Evolutionary conservation across 768 basidiomycete genomes (phyloP), one percentile per base, ranked within the genome.

Genomic region (Multifurca ochricompacta): DNA sequence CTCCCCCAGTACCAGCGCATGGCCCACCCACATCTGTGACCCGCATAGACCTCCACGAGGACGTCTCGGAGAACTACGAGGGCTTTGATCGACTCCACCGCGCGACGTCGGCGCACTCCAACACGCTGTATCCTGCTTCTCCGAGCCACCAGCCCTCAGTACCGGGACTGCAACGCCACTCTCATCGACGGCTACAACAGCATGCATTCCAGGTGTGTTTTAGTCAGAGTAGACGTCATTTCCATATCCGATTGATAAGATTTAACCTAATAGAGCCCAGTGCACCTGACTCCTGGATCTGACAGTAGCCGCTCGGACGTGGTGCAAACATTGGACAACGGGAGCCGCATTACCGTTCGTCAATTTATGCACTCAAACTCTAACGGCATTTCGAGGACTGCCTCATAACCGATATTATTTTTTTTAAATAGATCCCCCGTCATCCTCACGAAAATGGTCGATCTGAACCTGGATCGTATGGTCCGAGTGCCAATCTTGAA

Each of bases 281-380:
- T 27, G 25, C 50, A 56, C 28, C 16, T 47, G 37, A 36, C 10
- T 10, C 40, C 46, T 9, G 35, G 39, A 3, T 37, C 58, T 32
- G 54, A 54, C 21, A 55, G 40, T 23, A 56, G 53, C 32, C 39
- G 53, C 31, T 50, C 60, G 5, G 59, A 59, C 41, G 54, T 61
- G 25, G 11, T 59, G 13, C 60, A 59, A 42, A n/a, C 31, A 28
- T 31, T 55, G 28, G 60, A 56, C 0, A 46, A 59, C 18, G 60
- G 60, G 21, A 46, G 32, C 14, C 58, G 54, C 27, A 39, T 59
- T n/a, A 3, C 40, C 30, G 60, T 61, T 23, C 49, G 55, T 56
- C 2, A n/a, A 39, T 49, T 40, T 30, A 3, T n/a, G 28, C 27
- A 25, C 16, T 10, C 3, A 11, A 11, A 11, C 30, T 0, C 5